Evolutionary conservation across 2,329 filamentous ascomycete species (phyloP).

Genomic region (Cordyceps fumosorosea): DNA sequence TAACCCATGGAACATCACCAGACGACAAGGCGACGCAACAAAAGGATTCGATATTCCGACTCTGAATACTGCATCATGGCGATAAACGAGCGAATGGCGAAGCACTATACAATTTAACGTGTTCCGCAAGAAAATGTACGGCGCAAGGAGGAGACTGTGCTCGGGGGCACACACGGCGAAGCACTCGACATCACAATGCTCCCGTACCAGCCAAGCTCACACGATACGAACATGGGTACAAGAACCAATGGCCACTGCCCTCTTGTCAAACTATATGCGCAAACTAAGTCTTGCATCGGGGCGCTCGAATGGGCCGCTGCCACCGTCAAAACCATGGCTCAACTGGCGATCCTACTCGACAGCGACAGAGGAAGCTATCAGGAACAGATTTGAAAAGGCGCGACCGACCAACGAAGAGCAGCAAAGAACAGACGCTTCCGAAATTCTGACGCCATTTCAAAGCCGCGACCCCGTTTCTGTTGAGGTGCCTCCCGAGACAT

Average conservation of each 20-base stretch:
- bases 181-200: background rate
- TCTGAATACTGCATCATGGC: background rate
- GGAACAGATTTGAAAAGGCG: constrained; percentile 2
- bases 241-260: no score
- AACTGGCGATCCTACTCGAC: background rate
- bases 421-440: background rate
- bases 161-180: background rate
- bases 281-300: background rate
- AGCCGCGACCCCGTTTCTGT: background rate
- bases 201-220: background rate
- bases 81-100: background rate
- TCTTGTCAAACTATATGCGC: background rate
- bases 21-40: background rate
- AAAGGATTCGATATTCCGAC: background rate
- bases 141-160: background rate
- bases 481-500: background rate
- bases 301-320: no score
- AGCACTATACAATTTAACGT: background rate
- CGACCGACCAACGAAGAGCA: background rate
- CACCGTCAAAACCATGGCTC: no score
- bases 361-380: background rate
- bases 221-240: background rate
- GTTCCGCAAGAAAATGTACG: background rate
- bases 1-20: background rate
- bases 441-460: background rate